Conservation (phyloP, 1,139 yeast species). For the Protomyces inundatus region DNA sequence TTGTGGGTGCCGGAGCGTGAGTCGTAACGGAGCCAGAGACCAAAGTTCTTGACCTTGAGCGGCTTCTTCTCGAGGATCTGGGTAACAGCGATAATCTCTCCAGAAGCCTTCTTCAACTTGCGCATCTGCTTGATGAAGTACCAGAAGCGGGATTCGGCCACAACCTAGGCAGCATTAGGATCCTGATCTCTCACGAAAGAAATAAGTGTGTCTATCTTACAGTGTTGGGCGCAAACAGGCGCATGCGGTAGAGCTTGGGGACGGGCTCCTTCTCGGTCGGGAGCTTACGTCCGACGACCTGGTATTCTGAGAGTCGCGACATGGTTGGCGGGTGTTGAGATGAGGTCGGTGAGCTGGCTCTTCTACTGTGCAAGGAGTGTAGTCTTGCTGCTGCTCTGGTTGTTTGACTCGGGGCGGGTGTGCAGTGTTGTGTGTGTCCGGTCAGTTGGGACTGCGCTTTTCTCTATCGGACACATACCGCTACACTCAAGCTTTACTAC, state of each 20-base stretch:
- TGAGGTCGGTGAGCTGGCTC: too few species aligned
- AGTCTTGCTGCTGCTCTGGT: not conserved
- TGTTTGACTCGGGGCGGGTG: not conserved
- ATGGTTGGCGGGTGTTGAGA: not conserved
- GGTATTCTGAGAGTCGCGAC: slow-evolving; percentile 59
- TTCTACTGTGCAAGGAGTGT: not conserved
- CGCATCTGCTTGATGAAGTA: slow-evolving; percentile 98
- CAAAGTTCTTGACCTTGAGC: slow-evolving; percentile 99
- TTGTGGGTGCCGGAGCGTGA: slow-evolving; percentile 99
- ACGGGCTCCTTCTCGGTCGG: slow-evolving; percentile 98
- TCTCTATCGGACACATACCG: not conserved
- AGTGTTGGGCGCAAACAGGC: slow-evolving; percentile 83
- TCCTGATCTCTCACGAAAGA: not conserved
- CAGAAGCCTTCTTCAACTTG: slow-evolving; percentile 99
- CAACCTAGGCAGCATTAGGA: slow-evolving; percentile 55
- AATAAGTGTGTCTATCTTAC: not conserved
- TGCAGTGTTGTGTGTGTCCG: not conserved
- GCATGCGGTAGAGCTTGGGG: slow-evolving; percentile 99
- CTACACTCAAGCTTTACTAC: too few species aligned
- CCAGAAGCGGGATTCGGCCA: slow-evolving; percentile 99
- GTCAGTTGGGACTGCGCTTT: not conserved
- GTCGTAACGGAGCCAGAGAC: slow-evolving; percentile 99
- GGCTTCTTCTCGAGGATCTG: slow-evolving; percentile 89
- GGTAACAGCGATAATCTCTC: slow-evolving; percentile 96
- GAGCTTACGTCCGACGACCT: slow-evolving; percentile 99